Evolutionary conservation across 2,329 filamentous ascomycete species (phyloP), one percentile per base, ranked within the genome.

Genomic region (Daldinia sp.): DNA sequence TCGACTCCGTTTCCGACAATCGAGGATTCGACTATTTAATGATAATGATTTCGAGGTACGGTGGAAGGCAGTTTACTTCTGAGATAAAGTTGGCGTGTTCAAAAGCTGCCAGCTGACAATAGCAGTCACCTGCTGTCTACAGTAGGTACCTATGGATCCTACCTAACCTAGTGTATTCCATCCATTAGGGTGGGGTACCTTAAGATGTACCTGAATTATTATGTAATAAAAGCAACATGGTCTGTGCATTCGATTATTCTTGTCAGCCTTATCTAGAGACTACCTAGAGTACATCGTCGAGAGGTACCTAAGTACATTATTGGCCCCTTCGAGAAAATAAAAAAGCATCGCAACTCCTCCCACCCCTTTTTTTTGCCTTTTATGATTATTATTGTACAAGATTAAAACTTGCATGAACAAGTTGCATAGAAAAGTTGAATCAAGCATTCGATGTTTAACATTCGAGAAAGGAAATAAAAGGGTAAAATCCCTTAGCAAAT

Each of bases 31-130:
- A 52, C 15, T 27, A 17, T 37, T 52, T 32, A 35, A 45, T 45
- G 39, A 27, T 13, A 25, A 13, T 3, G 39, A 11, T 43, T 43
- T n/a, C 13, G 25, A 11, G 21, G 11, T 25, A 15, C n/a, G n/a
- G n/a, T n/a, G n/a, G n/a, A 35, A n/a, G 39, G 21, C 39, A 11
- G 11, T 41, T 43, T 39, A 19, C 35, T 43, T 7, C 11, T n/a
- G 25, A 11, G 39, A 37, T 50, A 29, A 37, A 43, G 32, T 61
- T 30, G n/a, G 19, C 48, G 48, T 53, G 49, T 51, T 32, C 58
- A 59, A 50, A 56, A 61, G 56, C 53, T 61, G 61, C 64, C 62
- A 69, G 59, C 64, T 67, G 64, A 62, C 59, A 56, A 52, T 52
- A 13, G 29, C 11, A n/a, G 29, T 19, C n/a, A 10, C n/a, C n/a